Conservation (phyloP, 2,329 filamentous ascomycete genomes). For the Xylariaceae sp. region DNA sequence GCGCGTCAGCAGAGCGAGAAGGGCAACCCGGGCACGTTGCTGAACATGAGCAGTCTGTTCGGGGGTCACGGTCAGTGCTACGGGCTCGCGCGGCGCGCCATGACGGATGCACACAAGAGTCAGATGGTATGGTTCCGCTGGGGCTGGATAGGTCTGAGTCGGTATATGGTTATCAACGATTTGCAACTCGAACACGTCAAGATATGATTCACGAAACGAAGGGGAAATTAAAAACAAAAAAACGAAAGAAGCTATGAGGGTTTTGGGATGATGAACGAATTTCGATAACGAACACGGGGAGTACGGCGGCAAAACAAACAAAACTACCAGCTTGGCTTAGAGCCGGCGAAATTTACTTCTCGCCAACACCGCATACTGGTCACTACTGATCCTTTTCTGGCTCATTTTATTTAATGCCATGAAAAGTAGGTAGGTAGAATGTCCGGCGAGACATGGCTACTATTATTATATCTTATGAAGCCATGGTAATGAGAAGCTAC, state of each 20-base stretch:
- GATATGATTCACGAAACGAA: constrained; percentile 11
- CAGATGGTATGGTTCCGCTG: constrained; percentile 99
- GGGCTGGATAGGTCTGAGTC: constrained; percentile 84
- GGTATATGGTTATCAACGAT: constrained; percentile 97
- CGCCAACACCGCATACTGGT: neutral
- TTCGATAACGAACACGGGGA: no score
- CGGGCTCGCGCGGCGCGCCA: constrained; percentile 67
- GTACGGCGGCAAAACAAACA: neutral
- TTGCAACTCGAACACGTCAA: constrained; percentile 51
- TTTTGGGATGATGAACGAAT: neutral
- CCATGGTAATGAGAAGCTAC: neutral
- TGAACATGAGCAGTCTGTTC: constrained; percentile 65
- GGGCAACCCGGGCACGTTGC: constrained; percentile 53
- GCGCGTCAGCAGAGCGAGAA: constrained; percentile 26
- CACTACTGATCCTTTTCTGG: neutral
- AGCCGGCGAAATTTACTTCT: neutral
- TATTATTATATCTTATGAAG: neutral
- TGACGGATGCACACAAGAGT: constrained; percentile 84
- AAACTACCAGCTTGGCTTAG: neutral
- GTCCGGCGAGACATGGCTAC: neutral
- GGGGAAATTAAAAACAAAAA: neutral
- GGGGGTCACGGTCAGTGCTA: constrained; percentile 48
- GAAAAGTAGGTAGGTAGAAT: neutral
- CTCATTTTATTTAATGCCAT: neutral
- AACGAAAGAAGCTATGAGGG: no score